phyloP scores from a whole-genome alignment of 1,284 basidiomycete genomes.

The Chiua sp. region DNA sequence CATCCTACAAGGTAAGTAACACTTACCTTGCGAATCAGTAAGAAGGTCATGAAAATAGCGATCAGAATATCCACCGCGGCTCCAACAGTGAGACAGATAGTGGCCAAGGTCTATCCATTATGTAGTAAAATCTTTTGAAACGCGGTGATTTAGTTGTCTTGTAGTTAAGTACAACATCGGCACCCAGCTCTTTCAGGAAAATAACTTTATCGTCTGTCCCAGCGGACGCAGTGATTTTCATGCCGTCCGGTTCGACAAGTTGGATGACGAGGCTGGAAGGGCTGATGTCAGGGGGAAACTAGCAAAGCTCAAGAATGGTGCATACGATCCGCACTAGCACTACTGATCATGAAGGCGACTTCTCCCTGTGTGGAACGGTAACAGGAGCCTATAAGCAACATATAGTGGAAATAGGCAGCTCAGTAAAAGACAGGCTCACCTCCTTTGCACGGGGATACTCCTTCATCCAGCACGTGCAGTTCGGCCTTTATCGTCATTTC shows the following conservation, averaged over 20 bases:
- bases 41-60: too few relatives aligned
- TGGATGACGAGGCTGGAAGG: slow-evolving; percentile 28
- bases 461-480: slow-evolving; percentile 16
- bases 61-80: too few relatives aligned
- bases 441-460: slow-evolving; percentile 16
- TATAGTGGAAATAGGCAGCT: too few relatives aligned
- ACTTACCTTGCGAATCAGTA: too few relatives aligned
- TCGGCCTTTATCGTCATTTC: neutral
- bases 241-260: slow-evolving; percentile 43
- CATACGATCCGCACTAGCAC: too few relatives aligned
- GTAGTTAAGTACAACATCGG: slow-evolving; percentile 42
- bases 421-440: neutral
- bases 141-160: slow-evolving; percentile 27
- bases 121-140: too few relatives aligned
- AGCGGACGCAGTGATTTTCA: slow-evolving; percentile 46
- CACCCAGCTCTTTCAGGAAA: slow-evolving; percentile 40
- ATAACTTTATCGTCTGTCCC: slow-evolving; percentile 35
- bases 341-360: too few relatives aligned
- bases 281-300: too few relatives aligned
- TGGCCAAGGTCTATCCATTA: too few relatives aligned
- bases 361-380: slow-evolving; percentile 3
- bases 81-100: too few relatives aligned
- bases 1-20: neutral
- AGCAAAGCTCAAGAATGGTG: too few relatives aligned
- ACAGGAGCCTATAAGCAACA: neutral